Evolutionary conservation across 768 basidiomycete genomes (phyloP).

Genomic region (Calocybe cyanea): DNA sequence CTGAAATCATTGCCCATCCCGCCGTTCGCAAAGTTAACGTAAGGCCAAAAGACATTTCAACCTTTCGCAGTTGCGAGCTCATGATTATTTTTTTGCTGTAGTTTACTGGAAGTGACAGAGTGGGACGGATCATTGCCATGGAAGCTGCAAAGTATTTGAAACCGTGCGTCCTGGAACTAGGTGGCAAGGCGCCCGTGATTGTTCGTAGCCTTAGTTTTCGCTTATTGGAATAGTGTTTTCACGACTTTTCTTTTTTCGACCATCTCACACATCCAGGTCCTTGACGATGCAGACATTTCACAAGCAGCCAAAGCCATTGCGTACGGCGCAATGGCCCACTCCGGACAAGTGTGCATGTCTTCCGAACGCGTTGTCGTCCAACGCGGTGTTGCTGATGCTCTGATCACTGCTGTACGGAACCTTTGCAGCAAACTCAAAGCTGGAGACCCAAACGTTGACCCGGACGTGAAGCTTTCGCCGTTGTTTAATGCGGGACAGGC

Average conservation of each 20-base stretch:
- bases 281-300: conserved; percentile 48
- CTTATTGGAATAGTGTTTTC: not conserved
- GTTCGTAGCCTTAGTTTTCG: conserved; percentile 27
- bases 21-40: conserved; percentile 52
- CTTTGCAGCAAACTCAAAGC: conserved; percentile 32
- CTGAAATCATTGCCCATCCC: conserved; percentile 54
- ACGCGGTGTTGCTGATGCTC: conserved; percentile 29
- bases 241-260: too few species aligned
- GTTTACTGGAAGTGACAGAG: conserved; percentile 56
- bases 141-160: conserved; percentile 56
- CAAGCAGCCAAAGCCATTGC: conserved; percentile 50
- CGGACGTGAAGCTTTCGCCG: conserved; percentile 27
- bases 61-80: not conserved
- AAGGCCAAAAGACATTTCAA: not conserved
- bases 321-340: conserved; percentile 39
- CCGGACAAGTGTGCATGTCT: conserved; percentile 59
- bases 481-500: conserved; percentile 45
- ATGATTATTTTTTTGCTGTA: conserved; percentile 14
- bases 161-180: conserved; percentile 52
- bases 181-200: conserved; percentile 50
- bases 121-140: conserved; percentile 48
- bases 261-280: conserved; percentile 28
- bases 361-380: conserved; percentile 56
- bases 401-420: conserved; percentile 30
- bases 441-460: conserved; percentile 30